Base-by-base conservation (phyloP, 495 filamentous ascomycete genomes). In the Staphylotrichum longicolle region DNA sequence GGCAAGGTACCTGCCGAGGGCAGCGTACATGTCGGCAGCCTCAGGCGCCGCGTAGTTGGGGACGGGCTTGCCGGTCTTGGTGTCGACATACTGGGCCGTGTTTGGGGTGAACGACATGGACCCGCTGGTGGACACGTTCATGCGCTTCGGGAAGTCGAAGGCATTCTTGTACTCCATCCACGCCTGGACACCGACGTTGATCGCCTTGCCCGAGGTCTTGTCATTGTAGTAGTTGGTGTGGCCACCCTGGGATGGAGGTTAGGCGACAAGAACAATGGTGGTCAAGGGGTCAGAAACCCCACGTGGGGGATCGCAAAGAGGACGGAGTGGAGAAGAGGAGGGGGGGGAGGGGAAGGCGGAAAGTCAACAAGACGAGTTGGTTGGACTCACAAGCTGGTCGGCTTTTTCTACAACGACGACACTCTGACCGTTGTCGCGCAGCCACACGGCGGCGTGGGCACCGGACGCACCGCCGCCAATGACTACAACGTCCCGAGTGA, bases 401-500 rank as follows among this genome's bases (percentile, higher is more conserved):
- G 72, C 63, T 64, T 70, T 72, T 57, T 80, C 78, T 14, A 81
- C 69, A 3, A 81, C 54, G 9, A 69, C 65, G 32, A 80, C 65
- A n/a, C 68, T 74, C 47, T 77, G 72, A n/a, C 69, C 63, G 42
- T 65, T 67, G 47, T 78, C 75, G 15, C 72, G 70, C 33, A 78
- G 63, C 20, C 70, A 69, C 39, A 80, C 74, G 6, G 76, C 78
- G 27, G 78, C 74, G 53, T 81, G 77, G 12, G 78, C 69, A 52
- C 79, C 79, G 2, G 75, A 67, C 4, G 74, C 75, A 34, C 79
- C 78, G 11, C 79, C 78, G 35, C 79, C 78, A 44, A 80, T 60
- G 40, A 82, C 65, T 15, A 58, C 73, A 34, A 80, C 74, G 63
- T 70, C 64, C 11, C 51, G 51, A 1, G 10, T 3, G 12, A 61